Evolutionary conservation across 768 basidiomycete species (phyloP), one percentile per base, ranked within the genome.

Genomic region (Russula foetens): DNA sequence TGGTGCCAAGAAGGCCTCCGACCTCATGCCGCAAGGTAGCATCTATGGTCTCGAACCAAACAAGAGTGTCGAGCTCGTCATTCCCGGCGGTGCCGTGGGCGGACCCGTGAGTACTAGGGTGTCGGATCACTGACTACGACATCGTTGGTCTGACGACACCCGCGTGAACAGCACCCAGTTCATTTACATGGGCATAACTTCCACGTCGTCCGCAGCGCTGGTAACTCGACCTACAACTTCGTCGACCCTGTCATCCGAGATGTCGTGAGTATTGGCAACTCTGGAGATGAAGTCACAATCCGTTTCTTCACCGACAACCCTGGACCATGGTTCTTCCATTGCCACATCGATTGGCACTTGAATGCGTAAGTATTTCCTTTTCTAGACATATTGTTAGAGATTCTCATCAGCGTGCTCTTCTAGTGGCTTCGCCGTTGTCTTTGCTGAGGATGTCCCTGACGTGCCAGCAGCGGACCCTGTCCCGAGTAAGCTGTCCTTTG

Each of bases 21-120:
- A 79, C 1, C 72, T 86, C 19, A 68, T 84, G 33, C 84, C 82
- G 0, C 21, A 53, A 0, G 82, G 80, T 2, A 74, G 73, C 14
- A 72, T 84, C 11, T 80, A 79, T 62, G 61, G 69, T 7, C 69
- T 85, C 17, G 78, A 79, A 0, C 71, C 67, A 12, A 77, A 82
- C 62, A 75, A 63, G 60, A 77, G 68, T 53, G 76, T 81, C n/a
- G 80, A 81, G 62, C 67, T 81, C 21, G 71, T 71, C 31, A 58
- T 58, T 17, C 57, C 57, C 14, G 41, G 38, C 14, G 29, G 38
- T 23, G 39, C 24, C 2, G 1, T 5, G 3, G 59, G 28, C 7
- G 59, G 52, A n/a, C 53, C 53, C 8, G 59, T 60, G 31, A 54
- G 59, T 44, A 3, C 28, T 6, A 3, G 4, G 1, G 17, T 8